A percentile compares a stretch with the other conserved stretches of the same genome.
These are phyloP conservation scores for Botryotinia convoluta DNA, from an alignment of 2,329 filamentous ascomycete genomes.

Conservation along the genomic window DNA sequence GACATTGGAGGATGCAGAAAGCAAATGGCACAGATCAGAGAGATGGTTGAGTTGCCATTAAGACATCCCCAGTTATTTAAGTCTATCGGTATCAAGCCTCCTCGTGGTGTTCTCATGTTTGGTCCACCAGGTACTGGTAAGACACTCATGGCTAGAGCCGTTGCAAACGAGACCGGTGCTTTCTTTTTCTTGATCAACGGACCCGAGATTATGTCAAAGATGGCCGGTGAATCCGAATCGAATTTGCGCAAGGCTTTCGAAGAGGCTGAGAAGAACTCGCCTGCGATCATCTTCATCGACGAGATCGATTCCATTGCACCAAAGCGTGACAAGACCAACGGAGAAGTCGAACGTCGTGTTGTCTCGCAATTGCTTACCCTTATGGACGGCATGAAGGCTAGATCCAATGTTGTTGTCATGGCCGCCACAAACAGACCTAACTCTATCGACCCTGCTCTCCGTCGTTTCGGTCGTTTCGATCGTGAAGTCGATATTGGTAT, in stretches of 20 bases:
- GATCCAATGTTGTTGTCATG: slow-evolving; percentile 98
- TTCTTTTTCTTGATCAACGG: slow-evolving; percentile 99
- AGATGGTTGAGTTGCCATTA: slow-evolving; percentile 95
- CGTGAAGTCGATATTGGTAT: slow-evolving; percentile 98
- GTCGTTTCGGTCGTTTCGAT: slow-evolving; percentile 97
- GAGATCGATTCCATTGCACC: slow-evolving; percentile 99
- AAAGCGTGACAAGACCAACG: slow-evolving; percentile 99
- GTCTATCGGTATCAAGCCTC: slow-evolving; percentile 99
- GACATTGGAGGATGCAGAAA: slow-evolving; percentile 99
- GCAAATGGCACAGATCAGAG: slow-evolving; percentile 99
- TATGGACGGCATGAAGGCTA: slow-evolving; percentile 99
- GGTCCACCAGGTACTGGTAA: slow-evolving; percentile 99
- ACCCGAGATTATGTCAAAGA: slow-evolving; percentile 99
- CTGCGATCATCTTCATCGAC: slow-evolving; percentile 99
- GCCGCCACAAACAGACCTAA: slow-evolving; percentile 98
- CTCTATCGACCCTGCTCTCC: slow-evolving; percentile 95
- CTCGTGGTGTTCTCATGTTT: slow-evolving; percentile 93
- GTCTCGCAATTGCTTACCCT: slow-evolving; percentile 95
- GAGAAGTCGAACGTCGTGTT: slow-evolving; percentile 96
- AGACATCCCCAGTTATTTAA: slow-evolving; percentile 99
- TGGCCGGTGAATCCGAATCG: slow-evolving; percentile 98
- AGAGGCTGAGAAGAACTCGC: slow-evolving; percentile 98
- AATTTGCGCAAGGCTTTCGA: slow-evolving; percentile 99
- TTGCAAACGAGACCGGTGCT: slow-evolving; percentile 97
- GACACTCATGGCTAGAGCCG: slow-evolving; percentile 96